These are phyloP conservation scores for Protomyces inundatus DNA, from an alignment of 1,139 yeast genomes.

Conservation along the genomic window DNA sequence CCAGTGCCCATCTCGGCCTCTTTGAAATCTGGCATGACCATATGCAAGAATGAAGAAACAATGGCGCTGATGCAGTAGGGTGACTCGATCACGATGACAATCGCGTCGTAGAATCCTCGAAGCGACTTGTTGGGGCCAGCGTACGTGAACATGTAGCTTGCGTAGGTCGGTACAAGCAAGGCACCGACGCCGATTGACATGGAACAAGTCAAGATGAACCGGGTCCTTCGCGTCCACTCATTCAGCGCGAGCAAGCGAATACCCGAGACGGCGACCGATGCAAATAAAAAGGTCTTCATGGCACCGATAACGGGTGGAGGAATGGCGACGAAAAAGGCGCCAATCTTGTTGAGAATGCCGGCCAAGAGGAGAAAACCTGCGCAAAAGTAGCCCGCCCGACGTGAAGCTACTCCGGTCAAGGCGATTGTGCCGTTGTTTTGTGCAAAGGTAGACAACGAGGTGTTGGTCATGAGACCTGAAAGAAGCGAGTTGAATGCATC, in stretches of 20 bases:
- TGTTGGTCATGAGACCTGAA: slow-evolving; percentile 59
- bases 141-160: slow-evolving; percentile 68
- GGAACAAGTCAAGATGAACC: slow-evolving; percentile 74
- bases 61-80: slow-evolving; percentile 82
- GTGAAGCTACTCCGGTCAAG: slow-evolving; percentile 80
- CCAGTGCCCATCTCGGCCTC: slow-evolving; percentile 45
- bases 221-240: slow-evolving; percentile 78
- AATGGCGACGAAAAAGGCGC: slow-evolving; percentile 80
- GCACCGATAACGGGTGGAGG: slow-evolving; percentile 86
- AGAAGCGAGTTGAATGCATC: slow-evolving; percentile 67
- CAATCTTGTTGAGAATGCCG: slow-evolving; percentile 85
- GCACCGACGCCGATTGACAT: slow-evolving; percentile 76
- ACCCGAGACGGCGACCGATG: slow-evolving; percentile 87
- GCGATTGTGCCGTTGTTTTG: slow-evolving; percentile 93
- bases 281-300: slow-evolving; percentile 83
- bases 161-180: slow-evolving; percentile 71
- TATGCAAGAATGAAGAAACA: slow-evolving; percentile 65
- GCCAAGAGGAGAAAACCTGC: slow-evolving; percentile 73
- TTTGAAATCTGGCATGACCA: slow-evolving; percentile 62
- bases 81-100: slow-evolving; percentile 75
- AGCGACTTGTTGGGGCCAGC: slow-evolving; percentile 59
- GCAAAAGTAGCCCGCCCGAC: slow-evolving; percentile 84
- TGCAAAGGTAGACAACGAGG: slow-evolving; percentile 78
- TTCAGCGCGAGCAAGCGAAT: slow-evolving; percentile 64
- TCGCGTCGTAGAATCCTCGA: slow-evolving; percentile 71